These are phyloP conservation scores for Eutrema japonicum DNA, from an alignment of 345 rosid species.

Conservation along the genomic window DNA sequence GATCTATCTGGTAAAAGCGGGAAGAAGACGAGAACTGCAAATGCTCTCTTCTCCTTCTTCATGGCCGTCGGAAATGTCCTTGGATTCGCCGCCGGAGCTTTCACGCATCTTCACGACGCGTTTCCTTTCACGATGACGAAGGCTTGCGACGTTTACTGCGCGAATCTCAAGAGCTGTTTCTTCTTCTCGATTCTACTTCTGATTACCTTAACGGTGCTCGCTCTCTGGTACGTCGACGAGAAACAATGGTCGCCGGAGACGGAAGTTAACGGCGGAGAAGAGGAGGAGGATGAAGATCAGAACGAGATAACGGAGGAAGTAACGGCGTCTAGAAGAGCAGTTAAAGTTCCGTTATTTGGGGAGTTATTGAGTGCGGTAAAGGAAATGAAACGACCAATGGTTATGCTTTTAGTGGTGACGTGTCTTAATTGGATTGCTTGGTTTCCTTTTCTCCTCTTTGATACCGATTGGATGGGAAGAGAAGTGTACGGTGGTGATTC, in stretches of 20 bases:
- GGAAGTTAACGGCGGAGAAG: constrained; percentile 1
- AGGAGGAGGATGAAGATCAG: background rate
- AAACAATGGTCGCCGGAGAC: constrained; percentile 41
- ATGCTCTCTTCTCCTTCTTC: constrained; percentile 70
- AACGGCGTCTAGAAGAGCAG: constrained; percentile 6
- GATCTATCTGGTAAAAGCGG: constrained; percentile 63
- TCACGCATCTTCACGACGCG: constrained; percentile 53
- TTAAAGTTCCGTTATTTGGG: constrained; percentile 38
- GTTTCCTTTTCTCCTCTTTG: constrained; percentile 83
- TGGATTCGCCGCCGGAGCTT: constrained; percentile 79
- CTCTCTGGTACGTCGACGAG: constrained; percentile 55
- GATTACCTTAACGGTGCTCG: constrained; percentile 40
- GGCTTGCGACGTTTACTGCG: constrained; percentile 81
- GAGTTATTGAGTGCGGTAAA: constrained; percentile 54
- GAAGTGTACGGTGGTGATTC: constrained; percentile 84
- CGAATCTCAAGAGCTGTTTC: constrained; percentile 80
- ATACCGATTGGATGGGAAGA: constrained; percentile 92
- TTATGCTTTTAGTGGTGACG: constrained; percentile 66
- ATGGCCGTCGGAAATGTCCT: constrained; percentile 90
- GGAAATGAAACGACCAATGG: constrained; percentile 59
- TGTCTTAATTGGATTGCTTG: constrained; percentile 84
- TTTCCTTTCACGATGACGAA: constrained; percentile 66
- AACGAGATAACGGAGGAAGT: constrained; percentile 34
- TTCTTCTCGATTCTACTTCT: constrained; percentile 61
- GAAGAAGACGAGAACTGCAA: constrained; percentile 58